A percentile compares a stretch with the other conserved stretches of the same genome.
Evolutionary conservation across 495 filamentous ascomycete species (phyloP).

Genomic region (Xylaria telfairii): DNA sequence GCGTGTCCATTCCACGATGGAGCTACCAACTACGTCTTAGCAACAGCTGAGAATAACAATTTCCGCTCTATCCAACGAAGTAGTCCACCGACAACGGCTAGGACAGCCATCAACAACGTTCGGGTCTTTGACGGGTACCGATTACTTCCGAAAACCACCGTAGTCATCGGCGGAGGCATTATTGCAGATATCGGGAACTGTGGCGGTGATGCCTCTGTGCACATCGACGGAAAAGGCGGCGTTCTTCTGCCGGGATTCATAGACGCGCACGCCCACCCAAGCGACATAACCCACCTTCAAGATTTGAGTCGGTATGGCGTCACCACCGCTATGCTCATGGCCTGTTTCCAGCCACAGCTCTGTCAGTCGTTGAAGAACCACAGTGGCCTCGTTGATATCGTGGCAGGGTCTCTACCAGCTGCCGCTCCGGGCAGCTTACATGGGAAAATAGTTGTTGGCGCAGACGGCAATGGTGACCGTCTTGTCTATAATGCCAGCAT

Average conservation of each 20-base stretch:
- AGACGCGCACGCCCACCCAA: slow-evolving; percentile 38
- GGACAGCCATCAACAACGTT: slow-evolving; percentile 23
- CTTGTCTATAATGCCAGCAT: slow-evolving; percentile 7
- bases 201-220: background rate
- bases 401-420: slow-evolving; percentile 31
- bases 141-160: slow-evolving; percentile 17
- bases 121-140: slow-evolving; percentile 23
- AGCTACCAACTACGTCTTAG: background rate
- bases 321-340: slow-evolving; percentile 39
- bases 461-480: background rate
- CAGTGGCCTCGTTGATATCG: slow-evolving; percentile 29
- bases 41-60: background rate
- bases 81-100: background rate
- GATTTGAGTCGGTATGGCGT: slow-evolving; percentile 36
- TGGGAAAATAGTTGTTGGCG: background rate
- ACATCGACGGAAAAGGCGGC: slow-evolving; percentile 34
- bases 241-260: slow-evolving; percentile 41
- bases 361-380: slow-evolving; percentile 27
- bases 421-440: slow-evolving; percentile 29
- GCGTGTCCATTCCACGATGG: slow-evolving; percentile 14
- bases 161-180: slow-evolving; percentile 10
- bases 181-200: background rate
- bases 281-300: slow-evolving; percentile 27
- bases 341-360: slow-evolving; percentile 27
- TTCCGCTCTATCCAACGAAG: background rate